Percentiles rank a stretch among this genome's conserved stretches.
These are phyloP conservation scores for Neurospora sp. DNA, from an alignment of 495 filamentous ascomycete species.

Conservation along the genomic window DNA sequence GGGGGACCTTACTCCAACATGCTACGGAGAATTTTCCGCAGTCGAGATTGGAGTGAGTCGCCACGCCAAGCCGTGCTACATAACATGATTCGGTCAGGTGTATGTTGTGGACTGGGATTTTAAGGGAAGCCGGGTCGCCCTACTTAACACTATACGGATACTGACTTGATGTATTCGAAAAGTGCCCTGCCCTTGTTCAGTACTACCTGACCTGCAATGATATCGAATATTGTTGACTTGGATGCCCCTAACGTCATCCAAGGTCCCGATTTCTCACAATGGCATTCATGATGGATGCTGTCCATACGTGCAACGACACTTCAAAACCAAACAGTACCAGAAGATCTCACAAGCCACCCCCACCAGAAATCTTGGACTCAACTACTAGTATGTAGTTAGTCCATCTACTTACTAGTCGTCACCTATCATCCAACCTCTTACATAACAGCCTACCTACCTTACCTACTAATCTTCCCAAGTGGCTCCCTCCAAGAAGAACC, in stretches of 20 bases:
- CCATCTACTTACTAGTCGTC: neutral
- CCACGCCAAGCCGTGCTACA: neutral
- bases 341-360: neutral
- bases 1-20: neutral
- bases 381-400: neutral
- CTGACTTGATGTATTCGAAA: neutral
- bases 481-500: neutral
- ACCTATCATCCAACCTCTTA: neutral
- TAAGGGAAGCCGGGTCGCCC: neutral
- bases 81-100: neutral
- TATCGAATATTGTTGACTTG: neutral
- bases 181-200: neutral
- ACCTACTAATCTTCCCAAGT: neutral
- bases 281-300: neutral
- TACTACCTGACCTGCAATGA: neutral
- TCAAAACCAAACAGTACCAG: neutral
- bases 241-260: neutral
- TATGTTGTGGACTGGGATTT: neutral
- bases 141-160: neutral
- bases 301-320: no score
- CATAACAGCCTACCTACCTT: neutral
- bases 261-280: neutral
- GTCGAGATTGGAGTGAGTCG: neutral
- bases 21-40: neutral
- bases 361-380: neutral